phyloP scores from a whole-genome alignment of 495 filamentous ascomycete genomes.

The Letharia columbiana region DNA sequence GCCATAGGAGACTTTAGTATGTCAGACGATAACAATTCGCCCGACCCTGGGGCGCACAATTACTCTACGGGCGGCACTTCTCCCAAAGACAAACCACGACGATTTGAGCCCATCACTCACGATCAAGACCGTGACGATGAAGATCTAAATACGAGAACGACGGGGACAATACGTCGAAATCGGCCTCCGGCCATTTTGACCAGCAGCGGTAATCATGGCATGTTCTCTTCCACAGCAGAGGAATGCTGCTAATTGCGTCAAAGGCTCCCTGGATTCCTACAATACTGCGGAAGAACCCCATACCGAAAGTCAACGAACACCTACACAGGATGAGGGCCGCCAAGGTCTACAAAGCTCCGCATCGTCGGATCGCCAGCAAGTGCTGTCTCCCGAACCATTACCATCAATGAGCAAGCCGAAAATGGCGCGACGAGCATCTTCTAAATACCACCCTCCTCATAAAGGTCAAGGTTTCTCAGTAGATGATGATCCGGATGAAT shows the following conservation, averaged over 20 bases:
- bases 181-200: slow-evolving; percentile 24
- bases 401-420: slow-evolving; percentile 47
- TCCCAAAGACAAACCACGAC: slow-evolving; percentile 27
- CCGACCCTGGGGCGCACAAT: slow-evolving; percentile 9
- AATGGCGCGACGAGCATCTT: slow-evolving; percentile 62
- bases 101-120: slow-evolving; percentile 28
- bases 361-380: slow-evolving; percentile 30
- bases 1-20: slow-evolving; percentile 9
- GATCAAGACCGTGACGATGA: slow-evolving; percentile 7
- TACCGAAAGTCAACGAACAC: slow-evolving; percentile 31
- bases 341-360: slow-evolving; percentile 13
- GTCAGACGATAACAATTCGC: slow-evolving; percentile 17
- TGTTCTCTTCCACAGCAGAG: not conserved
- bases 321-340: slow-evolving; percentile 19
- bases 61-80: slow-evolving; percentile 25
- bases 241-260: slow-evolving; percentile 2
- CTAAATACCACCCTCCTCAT: slow-evolving; percentile 63
- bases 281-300: slow-evolving; percentile 26
- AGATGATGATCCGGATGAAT: slow-evolving; percentile 82
- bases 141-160: slow-evolving; percentile 9
- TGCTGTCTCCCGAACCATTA: slow-evolving; percentile 49
- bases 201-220: slow-evolving; percentile 18
- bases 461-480: slow-evolving; percentile 86
- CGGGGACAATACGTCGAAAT: slow-evolving; percentile 23
- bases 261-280: slow-evolving; percentile 20